Base-by-base conservation (phyloP, 2,329 filamentous ascomycete genomes). In the Colletotrichum incanum region DNA sequence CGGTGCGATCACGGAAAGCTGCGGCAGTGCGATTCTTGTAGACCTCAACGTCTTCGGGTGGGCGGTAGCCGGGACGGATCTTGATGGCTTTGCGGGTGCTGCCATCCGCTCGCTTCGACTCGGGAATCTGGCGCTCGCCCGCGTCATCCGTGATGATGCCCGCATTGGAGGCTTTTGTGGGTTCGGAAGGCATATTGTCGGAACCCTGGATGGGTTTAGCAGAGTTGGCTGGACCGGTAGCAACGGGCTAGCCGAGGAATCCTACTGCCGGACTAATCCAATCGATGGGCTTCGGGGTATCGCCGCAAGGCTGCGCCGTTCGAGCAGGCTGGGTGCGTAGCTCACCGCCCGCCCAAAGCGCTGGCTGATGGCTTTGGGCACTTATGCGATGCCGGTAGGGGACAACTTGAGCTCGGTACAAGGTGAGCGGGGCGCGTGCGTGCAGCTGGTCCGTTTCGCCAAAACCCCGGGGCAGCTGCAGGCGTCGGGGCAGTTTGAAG, bases 11-110 rank as follows among this genome's bases (percentile, higher is more conserved):
- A 79, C 94, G 94, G 85, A 93, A 98, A 61, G 90, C 91, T 80
- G 96, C 93, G 61, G 95, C 95, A 1, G 92, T 95, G 69, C 94
- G 92, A 82, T 97, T 98, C 85, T 95, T 97, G 89, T 99, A 99
- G 56, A 98, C 87, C 80, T 98, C 95, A 74, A 98, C 93, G 82
- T 99, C 96, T 84, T 99, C 96, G 0, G 95, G 94, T 1, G 96
- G 97, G 43, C 92, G 92, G 83, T 98, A 99, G 65, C 96, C 97
- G 0, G 96, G 96, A 39, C 94, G 91, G 73, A 99, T 94, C 79
- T 94, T 94, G 80, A 98, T 98, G 78, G 98, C 96, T 79, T 94
- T 97, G 68, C 96, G 91, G n/a, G 94, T 94, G 62, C 93, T 94
- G 70, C 96, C 96, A 80, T 99, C 96, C 31, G 96, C 85, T 66